These are phyloP conservation scores for Podospora australis DNA, from an alignment of 495 filamentous ascomycete species.

Conservation along the genomic window DNA sequence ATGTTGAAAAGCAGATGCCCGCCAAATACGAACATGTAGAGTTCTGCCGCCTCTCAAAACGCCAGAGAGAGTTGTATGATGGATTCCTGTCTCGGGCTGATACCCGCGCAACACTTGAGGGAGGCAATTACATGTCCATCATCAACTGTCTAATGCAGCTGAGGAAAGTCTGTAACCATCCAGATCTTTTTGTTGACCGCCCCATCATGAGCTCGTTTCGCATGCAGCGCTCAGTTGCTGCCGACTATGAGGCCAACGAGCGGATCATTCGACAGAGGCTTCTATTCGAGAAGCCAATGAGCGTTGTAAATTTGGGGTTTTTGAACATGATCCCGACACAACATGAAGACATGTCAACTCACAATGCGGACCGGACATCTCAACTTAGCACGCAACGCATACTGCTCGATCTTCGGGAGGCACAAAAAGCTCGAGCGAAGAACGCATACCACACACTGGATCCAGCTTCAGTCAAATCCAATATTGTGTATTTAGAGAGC, in stretches of 20 bases:
- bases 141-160: constrained; percentile 98
- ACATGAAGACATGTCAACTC: constrained; percentile 59
- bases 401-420: constrained; percentile 56
- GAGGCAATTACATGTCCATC: constrained; percentile 94
- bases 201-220: constrained; percentile 97
- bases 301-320: constrained; percentile 63
- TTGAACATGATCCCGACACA: constrained; percentile 74
- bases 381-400: constrained; percentile 57
- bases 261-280: constrained; percentile 61
- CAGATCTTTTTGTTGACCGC: constrained; percentile 94
- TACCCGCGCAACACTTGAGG: constrained; percentile 81
- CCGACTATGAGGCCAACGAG: constrained; percentile 73
- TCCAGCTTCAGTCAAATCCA: constrained; percentile 55
- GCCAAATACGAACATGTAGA: constrained; percentile 96
- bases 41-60: constrained; percentile 87
- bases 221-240: constrained; percentile 76
- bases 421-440: constrained; percentile 54
- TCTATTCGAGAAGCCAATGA: constrained; percentile 58
- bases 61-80: constrained; percentile 92
- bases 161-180: constrained; percentile 97
- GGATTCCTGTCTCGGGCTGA: constrained; percentile 93
- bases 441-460: constrained; percentile 57
- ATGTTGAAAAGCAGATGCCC: constrained; percentile 99
- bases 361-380: constrained; percentile 53
- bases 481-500: constrained; percentile 66